Percentiles rank a stretch among this genome's conserved stretches.
Evolutionary conservation across 345 rosid genomes (phyloP).

Genomic region (Boechera stricta): DNA sequence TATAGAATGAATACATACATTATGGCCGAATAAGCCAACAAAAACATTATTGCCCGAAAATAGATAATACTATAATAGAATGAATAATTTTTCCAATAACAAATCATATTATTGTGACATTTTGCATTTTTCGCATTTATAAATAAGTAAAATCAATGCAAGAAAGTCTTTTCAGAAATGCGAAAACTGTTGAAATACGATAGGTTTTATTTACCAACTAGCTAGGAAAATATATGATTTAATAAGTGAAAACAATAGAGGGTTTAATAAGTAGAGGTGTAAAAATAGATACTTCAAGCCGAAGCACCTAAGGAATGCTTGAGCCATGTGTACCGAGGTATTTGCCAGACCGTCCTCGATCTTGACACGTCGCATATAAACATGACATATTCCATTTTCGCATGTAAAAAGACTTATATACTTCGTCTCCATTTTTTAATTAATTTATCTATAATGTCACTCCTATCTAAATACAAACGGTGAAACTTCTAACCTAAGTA

Average conservation of each 20-base stretch:
- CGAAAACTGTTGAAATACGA: background rate
- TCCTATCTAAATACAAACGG: conserved; percentile 17
- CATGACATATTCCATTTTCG: conserved; percentile 31
- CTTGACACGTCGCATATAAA: conserved; percentile 25
- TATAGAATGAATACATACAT: no score
- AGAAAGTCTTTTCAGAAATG: background rate
- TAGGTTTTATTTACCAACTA: background rate
- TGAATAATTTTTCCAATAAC: background rate
- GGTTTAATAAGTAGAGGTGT: conserved; percentile 24
- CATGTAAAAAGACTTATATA: conserved; percentile 10
- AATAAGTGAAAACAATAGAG: background rate
- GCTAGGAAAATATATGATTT: background rate
- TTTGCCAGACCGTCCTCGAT: conserved; percentile 23
- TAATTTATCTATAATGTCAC: background rate
- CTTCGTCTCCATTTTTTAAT: background rate
- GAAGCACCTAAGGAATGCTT: conserved; percentile 31
- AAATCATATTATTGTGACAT: background rate
- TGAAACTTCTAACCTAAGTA: conserved; percentile 32
- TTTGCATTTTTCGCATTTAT: background rate
- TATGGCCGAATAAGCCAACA: no score
- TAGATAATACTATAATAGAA: no score
- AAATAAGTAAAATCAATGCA: background rate
- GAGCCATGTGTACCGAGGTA: conserved; percentile 37
- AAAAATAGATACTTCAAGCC: conserved; percentile 30
- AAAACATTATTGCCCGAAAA: no score